Evolutionary conservation across 345 rosid genomes (phyloP), one percentile per base, ranked within the genome.

Genomic region (Arabis hirsuta): DNA sequence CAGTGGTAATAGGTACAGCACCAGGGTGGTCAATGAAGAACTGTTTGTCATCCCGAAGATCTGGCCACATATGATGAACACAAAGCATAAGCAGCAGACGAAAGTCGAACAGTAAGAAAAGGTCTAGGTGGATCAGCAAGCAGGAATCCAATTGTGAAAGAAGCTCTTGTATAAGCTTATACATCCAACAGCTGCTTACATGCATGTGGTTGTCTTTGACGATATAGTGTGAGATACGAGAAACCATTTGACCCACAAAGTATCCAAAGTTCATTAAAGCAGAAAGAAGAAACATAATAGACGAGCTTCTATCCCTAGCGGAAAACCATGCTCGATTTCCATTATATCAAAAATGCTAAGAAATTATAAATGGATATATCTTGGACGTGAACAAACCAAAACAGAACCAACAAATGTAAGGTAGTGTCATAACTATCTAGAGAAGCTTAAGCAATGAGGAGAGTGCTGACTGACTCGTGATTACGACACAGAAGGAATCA

Each of bases 31-130:
- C 93, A 19, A 81, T 47, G 66, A 88, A 86, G 85, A 90, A 95
- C 72, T 95, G 93, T 78, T 90, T 83, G 71, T 95, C 97, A 74
- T 95, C 96, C 72, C 94, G 87, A 68, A 95, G 96, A 88, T 95
- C 99, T 95, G 80, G 78, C 62, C 44, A 67, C 72, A 67, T 69
- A 78, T 9, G 39, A 58, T 32, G 42, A 56, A 69, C 72, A 55
- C 51, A 77, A 24, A 32, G 31, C 45, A 42, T 65, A 62, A 69
- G 71, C 50, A 76, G 39, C 20, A 52, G 26, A 42, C 2, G 2
- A n/a, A 52, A 65, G 13, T 22, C 24, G 9, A 26, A 43, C 26
- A 31, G 22, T 36, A 1, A 2, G 44, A 34, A 32, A 5, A 16
- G 10, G 7, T 50, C 31, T 5, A 67, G 14, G 7, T 47, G 56